Evolutionary conservation across 257 asterid genomes (phyloP).

Genomic region (Nicotiana sylvestris): DNA sequence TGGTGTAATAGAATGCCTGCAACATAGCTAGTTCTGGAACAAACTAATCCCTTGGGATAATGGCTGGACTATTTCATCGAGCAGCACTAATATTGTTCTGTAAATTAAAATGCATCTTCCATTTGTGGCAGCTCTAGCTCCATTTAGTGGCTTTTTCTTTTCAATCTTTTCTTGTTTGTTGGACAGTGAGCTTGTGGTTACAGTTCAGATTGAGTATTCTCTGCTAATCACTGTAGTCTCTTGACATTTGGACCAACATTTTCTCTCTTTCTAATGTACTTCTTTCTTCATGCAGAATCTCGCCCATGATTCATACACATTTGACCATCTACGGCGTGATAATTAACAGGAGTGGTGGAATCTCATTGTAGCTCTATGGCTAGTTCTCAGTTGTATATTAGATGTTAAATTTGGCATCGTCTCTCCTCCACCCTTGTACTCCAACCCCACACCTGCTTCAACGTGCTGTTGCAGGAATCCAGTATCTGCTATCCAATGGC

Average conservation of each 20-base stretch:
- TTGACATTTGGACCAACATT: not conserved
- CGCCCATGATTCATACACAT: conserved; percentile 11
- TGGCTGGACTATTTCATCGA: not conserved
- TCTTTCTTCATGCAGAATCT: conserved; percentile 6
- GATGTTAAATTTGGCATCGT: not conserved
- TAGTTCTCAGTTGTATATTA: conserved; percentile 3
- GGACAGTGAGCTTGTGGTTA: not conserved
- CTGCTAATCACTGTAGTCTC: not conserved
- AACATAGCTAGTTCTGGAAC: not conserved
- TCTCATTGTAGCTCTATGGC: not conserved
- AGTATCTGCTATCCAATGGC: not conserved
- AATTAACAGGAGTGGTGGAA: not conserved
- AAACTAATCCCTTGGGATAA: not conserved
- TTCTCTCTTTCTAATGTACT: not conserved
- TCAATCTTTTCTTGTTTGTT: not conserved
- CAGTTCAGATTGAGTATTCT: not conserved
- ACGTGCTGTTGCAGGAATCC: not conserved
- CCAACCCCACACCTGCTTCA: not conserved
- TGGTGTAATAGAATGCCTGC: not conserved
- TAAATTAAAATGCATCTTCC: not conserved
- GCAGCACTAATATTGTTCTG: not conserved
- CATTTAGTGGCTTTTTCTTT: not conserved
- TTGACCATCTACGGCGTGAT: conserved; percentile 6
- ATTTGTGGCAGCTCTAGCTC: not conserved
- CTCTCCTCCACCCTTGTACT: not conserved